Base-by-base conservation (phyloP, 164 flowering plant genomes). In the Stephania yunnanensis region DNA sequence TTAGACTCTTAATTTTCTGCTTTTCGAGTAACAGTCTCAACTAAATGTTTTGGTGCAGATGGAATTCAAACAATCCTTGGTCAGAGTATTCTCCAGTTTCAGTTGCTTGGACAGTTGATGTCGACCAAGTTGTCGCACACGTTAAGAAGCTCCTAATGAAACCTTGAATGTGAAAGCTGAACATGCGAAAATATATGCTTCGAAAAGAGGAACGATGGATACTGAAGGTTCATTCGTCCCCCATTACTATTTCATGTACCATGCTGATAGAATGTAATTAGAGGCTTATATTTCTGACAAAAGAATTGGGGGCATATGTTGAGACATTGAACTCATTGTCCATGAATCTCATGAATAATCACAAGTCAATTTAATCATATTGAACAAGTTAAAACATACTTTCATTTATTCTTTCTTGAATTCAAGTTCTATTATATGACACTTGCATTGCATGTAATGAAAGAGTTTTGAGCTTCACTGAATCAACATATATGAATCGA, bases 71-170 rank as follows among this genome's bases (percentile, higher is more conserved):
- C 83, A 93, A 95, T 71, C 98, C 97, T 4, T 95, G 99, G 98
- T 74, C 92, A 46, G 94, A 82, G 63, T 87, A 88, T 78, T 84
- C 98, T 46, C 98, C 97, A 0, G 81, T 93, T 71, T 86, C 91
- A 10, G 95, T 95, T 76, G 98, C 98, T 52, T 93, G 98, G 99
- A 88, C 95, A 20, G 98, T 95, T 68, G 77, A 93, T 55, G 88
- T 85, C 72, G 92, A 89, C 31, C 86, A 84, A 81, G 92, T 91
- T 69, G 76, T 82, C 11, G 55, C 73, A 19, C 86, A 85, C 55
- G 73, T 92, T 7, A 91, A 84, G 79, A 69, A 81, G n/a, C 72
- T 84, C 69, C 70, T 96, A 78, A 89, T 87, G 97, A 87, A 91
- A 72, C 87, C 82, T 46, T 95, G 73, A 77, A 53, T 29, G 53